Conservation (phyloP, 2,329 filamentous ascomycete genomes). For the Malbranchea zuffiana region DNA sequence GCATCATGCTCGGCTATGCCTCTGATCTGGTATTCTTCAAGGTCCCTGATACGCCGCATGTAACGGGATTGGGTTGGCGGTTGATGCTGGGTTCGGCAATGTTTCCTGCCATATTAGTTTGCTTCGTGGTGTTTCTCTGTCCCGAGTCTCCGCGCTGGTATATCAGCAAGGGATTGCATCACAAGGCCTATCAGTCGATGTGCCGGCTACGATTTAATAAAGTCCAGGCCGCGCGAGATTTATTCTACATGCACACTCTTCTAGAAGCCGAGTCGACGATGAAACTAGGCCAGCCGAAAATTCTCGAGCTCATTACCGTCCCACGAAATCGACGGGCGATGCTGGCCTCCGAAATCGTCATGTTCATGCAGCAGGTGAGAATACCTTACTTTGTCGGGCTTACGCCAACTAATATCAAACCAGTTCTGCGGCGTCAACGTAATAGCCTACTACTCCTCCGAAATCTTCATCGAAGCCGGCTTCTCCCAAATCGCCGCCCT, state of each 20-base stretch:
- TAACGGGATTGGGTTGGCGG: conserved; percentile 54
- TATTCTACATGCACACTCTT: conserved; percentile 42
- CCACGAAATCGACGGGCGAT: conserved; percentile 53
- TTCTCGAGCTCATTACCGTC: conserved; percentile 50
- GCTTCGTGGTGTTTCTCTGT: conserved; percentile 52
- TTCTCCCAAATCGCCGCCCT: conserved; percentile 43
- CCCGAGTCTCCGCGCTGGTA: conserved; percentile 43
- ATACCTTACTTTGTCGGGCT: not conserved
- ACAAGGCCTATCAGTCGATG: conserved; percentile 34
- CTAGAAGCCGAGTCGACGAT: conserved; percentile 51
- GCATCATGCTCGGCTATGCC: conserved; percentile 47
- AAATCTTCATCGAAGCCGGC: conserved; percentile 47
- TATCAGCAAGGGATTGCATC: conserved; percentile 34
- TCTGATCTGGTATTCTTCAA: conserved; percentile 53
- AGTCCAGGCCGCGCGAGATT: conserved; percentile 35
- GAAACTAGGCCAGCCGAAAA: conserved; percentile 39
- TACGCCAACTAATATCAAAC: conserved; percentile 5
- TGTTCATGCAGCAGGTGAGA: conserved; percentile 54
- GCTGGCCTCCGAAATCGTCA: conserved; percentile 51
- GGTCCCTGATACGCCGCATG: conserved; percentile 40
- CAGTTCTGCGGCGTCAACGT: conserved; percentile 43
- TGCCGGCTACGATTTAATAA: conserved; percentile 35
- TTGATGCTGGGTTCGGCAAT: conserved; percentile 59
- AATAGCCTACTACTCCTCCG: conserved; percentile 50
- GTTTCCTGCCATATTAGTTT: conserved; percentile 49